A percentile compares a stretch with the other conserved stretches of the same genome.
These are phyloP conservation scores for Amylocystis lapponica DNA, from an alignment of 768 basidiomycete species.

Conservation along the genomic window DNA sequence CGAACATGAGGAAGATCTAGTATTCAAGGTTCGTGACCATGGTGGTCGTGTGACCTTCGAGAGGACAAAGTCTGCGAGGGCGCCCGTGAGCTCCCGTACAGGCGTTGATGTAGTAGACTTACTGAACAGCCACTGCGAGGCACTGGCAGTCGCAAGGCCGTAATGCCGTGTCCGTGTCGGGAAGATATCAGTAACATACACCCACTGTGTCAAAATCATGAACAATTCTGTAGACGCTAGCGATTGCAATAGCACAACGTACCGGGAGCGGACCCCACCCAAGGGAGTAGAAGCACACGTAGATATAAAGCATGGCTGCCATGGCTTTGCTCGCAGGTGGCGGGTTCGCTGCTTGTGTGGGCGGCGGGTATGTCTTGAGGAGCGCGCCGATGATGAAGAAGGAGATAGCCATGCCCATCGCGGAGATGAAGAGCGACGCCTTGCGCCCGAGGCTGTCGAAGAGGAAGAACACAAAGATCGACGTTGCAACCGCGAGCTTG, in stretches of 20 bases:
- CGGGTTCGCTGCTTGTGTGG: constrained; percentile 25
- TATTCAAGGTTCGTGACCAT: constrained; percentile 54
- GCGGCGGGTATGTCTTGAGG: constrained; percentile 70
- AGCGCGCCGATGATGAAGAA: constrained; percentile 86
- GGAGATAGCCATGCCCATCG: constrained; percentile 69
- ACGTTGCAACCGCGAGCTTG: constrained; percentile 62
- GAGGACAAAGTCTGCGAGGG: constrained; percentile 52
- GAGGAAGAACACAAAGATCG: constrained; percentile 59
- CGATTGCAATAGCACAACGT: constrained; percentile 33
- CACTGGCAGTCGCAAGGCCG: constrained; percentile 68
- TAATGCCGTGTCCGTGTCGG: constrained; percentile 76
- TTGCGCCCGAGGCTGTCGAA: constrained; percentile 68
- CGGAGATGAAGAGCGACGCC: constrained; percentile 64
- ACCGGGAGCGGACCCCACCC: constrained; percentile 70
- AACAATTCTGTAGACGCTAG: no score
- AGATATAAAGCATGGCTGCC: constrained; percentile 85
- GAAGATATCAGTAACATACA: constrained; percentile 73
- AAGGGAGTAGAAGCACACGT: constrained; percentile 83
- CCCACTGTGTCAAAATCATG: no score
- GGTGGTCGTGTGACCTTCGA: constrained; percentile 59
- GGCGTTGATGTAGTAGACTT: no score
- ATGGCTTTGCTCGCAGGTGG: constrained; percentile 63
- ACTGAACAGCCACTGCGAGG: constrained; percentile 81
- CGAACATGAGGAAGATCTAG: constrained; percentile 74
- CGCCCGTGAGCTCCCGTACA: neutral